Percentiles rank a stretch among this genome's conserved stretches.
These are phyloP conservation scores for Cucumis cinereus DNA, from an alignment of 306 rosid genomes.

Conservation along the genomic window DNA sequence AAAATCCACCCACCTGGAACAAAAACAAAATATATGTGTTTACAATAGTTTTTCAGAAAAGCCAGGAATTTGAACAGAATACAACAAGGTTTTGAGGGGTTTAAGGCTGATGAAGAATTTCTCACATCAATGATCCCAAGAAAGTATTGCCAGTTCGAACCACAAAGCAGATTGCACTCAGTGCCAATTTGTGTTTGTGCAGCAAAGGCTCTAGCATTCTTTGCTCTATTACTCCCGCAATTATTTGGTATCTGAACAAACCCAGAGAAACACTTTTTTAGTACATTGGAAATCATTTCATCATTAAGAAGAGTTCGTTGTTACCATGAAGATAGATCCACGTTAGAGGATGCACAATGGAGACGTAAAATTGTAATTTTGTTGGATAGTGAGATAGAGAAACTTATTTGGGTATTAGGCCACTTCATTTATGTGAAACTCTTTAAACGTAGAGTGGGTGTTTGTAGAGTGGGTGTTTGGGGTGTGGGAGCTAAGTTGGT, in stretches of 20 bases:
- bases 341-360: no score
- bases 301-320: no score
- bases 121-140: conserved; percentile 41
- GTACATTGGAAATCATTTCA: no score
- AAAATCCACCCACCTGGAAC: conserved; percentile 82
- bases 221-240: conserved; percentile 39
- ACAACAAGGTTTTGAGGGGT: neutral
- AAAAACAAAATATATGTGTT: neutral
- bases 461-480: no score
- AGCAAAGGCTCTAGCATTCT: conserved; percentile 37
- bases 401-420: neutral
- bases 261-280: no score
- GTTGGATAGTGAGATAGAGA: neutral
- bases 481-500: no score
- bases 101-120: neutral
- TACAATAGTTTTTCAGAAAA: neutral
- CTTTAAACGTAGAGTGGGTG: no score
- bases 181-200: conserved; percentile 28
- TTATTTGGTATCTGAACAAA: conserved; percentile 32
- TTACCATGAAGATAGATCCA: no score
- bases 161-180: conserved; percentile 32
- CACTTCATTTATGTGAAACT: neutral
- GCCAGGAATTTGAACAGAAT: neutral
- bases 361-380: neutral
- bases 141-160: conserved; percentile 48